Base-by-base conservation (phyloP, 1,284 basidiomycete genomes). In the Sanghuangporus sanghuang region DNA sequence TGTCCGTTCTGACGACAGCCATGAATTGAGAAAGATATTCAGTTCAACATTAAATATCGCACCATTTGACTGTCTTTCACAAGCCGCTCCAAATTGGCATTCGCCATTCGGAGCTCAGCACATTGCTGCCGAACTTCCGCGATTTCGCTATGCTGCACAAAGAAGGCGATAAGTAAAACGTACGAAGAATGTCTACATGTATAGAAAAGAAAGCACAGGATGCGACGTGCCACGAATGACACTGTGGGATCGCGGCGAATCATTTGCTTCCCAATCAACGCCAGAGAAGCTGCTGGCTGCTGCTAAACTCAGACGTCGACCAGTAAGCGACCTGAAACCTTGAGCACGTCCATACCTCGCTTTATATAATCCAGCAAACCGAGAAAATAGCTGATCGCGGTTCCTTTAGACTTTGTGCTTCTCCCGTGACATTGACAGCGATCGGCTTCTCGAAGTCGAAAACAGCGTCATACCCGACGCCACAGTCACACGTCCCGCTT, bases 121-220 rank as follows among this genome's bases (percentile, higher is more conserved):
- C 87, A 90, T 76, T 93, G 89, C 62, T 87, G 82, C 67, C 84
- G 82, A 55, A 92, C 79, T 66, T 90, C 87, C 44, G 82, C 75
- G 64, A 92, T 85, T 68, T 92, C 87, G 16, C 71, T 65, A 72
- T 86, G 82, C 90, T 92, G 36, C 1, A 44, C 23, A 12, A 46
- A 54, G 18, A 42, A 44, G 21, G 38, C 27, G 53, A 21, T 23
- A 57, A 39, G 6, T 38, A 55, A 36, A 38, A 36, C 23, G 35
- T 35, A 36, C 32, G 38, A 55, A 38, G 35, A 6, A 42, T 42
- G 7, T 42, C 7, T 60, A 56, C 53, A 32, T 3, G 3, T 52
- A 52, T 11, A 42, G 40, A 42, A 42, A 42, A 42, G 40, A 42
- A 42, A 32, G 27, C 5, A 4, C 27, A 32, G 27, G 27, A 32